These are phyloP conservation scores for Quercus alba DNA, from an alignment of 306 rosid genomes.

Conservation along the genomic window DNA sequence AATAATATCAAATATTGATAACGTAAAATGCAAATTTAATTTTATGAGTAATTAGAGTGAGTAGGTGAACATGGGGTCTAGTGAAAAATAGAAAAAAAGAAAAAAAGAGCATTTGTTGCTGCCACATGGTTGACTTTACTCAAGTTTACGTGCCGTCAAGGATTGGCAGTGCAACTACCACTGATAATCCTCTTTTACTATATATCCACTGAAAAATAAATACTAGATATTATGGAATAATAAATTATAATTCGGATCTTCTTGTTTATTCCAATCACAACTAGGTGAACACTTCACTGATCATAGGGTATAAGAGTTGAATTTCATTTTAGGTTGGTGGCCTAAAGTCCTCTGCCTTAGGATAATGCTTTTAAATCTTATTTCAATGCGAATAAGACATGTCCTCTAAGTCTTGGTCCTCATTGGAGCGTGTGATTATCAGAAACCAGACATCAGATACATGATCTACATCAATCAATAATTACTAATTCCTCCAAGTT, in stretches of 20 bases:
- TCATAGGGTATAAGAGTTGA: neutral
- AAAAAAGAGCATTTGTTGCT: constrained; percentile 4
- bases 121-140: constrained; percentile 28
- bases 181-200: constrained; percentile 5
- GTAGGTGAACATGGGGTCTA: constrained; percentile 12
- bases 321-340: neutral
- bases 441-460: neutral
- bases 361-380: neutral
- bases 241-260: neutral
- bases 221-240: too few species aligned
- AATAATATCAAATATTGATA: neutral
- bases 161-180: constrained; percentile 43
- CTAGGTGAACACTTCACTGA: neutral
- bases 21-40: constrained; percentile 14
- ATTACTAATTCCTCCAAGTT: too few species aligned
- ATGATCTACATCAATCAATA: too few species aligned
- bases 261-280: neutral
- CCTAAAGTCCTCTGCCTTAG: neutral
- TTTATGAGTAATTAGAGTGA: neutral
- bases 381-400: too few species aligned
- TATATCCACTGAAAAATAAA: too few species aligned
- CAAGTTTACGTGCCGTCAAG: constrained; percentile 58
- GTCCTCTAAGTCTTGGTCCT: too few species aligned
- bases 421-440: neutral
- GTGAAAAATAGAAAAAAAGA: neutral